Conservation (phyloP, 345 rosid species). For the Pistacia vera region DNA sequence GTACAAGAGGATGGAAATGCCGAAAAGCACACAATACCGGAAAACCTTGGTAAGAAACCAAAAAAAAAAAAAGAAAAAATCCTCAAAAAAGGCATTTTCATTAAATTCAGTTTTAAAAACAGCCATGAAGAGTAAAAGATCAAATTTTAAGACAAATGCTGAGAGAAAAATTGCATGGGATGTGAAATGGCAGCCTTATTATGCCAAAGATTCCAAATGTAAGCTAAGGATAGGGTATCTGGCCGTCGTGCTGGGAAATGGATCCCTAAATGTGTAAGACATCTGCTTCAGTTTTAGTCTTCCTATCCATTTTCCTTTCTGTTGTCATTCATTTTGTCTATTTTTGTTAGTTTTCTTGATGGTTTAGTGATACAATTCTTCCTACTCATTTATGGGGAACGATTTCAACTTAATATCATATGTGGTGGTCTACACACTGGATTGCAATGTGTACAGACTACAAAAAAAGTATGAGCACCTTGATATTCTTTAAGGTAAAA, state of each 20-base stretch:
- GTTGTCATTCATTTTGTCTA: not conserved
- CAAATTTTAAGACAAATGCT: conserved; percentile 7
- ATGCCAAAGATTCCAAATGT: conserved; percentile 39
- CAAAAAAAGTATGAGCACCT: not conserved
- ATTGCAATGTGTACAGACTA: not conserved
- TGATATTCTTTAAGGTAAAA: no score
- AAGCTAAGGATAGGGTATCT: conserved; percentile 80
- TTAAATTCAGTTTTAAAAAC: no score
- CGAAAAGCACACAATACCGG: conserved; percentile 30
- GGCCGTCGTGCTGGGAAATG: conserved; percentile 88
- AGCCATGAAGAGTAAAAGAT: no score
- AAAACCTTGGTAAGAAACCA: conserved; percentile 22
- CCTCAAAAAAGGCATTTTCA: conserved; percentile 19
- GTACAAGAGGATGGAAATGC: conserved; percentile 32
- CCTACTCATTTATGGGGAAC: not conserved
- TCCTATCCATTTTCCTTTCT: not conserved
- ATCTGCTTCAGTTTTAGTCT: conserved; percentile 22
- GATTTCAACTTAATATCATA: not conserved
- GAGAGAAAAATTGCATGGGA: conserved; percentile 83
- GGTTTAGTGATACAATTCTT: conserved; percentile 5
- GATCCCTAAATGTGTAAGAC: conserved; percentile 91
- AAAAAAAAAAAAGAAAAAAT: not conserved
- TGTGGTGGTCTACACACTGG: not conserved
- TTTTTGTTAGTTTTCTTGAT: conserved; percentile 6
- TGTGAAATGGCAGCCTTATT: conserved; percentile 77